Conservation (phyloP, 768 basidiomycete species). For the Austroboletus festivus region DNA sequence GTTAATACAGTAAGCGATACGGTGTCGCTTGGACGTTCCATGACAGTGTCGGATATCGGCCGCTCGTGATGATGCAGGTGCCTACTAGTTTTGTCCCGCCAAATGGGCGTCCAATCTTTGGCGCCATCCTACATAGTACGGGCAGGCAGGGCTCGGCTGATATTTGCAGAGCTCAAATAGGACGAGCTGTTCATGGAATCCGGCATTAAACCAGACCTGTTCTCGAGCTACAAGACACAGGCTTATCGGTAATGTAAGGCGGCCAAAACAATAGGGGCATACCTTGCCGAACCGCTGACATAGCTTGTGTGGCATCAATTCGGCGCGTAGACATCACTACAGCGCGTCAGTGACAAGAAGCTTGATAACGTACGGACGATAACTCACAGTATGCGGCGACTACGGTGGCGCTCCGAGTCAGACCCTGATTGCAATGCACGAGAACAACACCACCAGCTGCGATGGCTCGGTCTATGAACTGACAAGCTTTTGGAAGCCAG, state of each 20-base stretch:
- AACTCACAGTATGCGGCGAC: slow-evolving; percentile 73
- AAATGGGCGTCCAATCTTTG: slow-evolving; percentile 50
- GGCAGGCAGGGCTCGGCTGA: slow-evolving; percentile 53
- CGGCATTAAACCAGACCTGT: slow-evolving; percentile 77
- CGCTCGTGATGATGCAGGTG: not conserved
- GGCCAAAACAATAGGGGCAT: slow-evolving; percentile 11
- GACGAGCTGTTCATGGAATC: slow-evolving; percentile 76
- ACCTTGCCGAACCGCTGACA: slow-evolving; percentile 62
- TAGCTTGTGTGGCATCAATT: slow-evolving; percentile 53
- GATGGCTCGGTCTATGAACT: slow-evolving; percentile 63
- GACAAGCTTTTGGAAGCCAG: slow-evolving; percentile 60
- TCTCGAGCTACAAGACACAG: slow-evolving; percentile 50
- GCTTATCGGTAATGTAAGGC: slow-evolving; percentile 3
- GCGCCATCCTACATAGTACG: slow-evolving; percentile 68
- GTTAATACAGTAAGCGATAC: slow-evolving; percentile 15
- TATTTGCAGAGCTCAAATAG: slow-evolving; percentile 74
- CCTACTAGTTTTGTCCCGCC: slow-evolving; percentile 25
- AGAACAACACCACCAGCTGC: slow-evolving; percentile 56
- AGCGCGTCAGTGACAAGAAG: slow-evolving; percentile 11
- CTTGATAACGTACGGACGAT: not conserved
- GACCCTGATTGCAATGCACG: slow-evolving; percentile 65
- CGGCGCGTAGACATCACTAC: slow-evolving; percentile 68
- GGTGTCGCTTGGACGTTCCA: not conserved
- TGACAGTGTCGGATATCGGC: slow-evolving; percentile 10
- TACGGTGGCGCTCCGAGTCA: slow-evolving; percentile 66